These are phyloP conservation scores for Pythium coloratum DNA, from an alignment of 352 stramenopile genomes.

Conservation along the genomic window DNA sequence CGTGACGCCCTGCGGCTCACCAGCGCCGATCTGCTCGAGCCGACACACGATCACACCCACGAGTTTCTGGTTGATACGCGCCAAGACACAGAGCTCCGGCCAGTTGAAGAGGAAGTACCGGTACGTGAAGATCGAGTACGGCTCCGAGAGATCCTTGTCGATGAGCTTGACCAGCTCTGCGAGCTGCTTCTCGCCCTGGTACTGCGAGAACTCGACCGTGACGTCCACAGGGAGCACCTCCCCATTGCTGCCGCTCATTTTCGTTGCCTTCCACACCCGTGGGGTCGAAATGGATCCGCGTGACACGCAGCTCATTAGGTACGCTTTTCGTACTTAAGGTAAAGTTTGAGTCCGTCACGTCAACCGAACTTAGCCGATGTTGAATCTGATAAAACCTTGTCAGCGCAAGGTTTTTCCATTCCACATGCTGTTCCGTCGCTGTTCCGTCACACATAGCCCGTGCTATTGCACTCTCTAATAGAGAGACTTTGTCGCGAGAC, in stretches of 20 bases:
- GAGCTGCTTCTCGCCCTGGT: constrained; percentile 89
- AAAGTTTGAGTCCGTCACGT: not conserved
- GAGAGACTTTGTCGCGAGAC: constrained; percentile 14
- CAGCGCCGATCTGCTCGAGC: constrained; percentile 77
- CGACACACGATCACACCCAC: constrained; percentile 93
- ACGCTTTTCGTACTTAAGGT: constrained; percentile 14
- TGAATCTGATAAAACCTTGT: constrained; percentile 25
- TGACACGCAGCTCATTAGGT: constrained; percentile 1
- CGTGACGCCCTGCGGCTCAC: constrained; percentile 31
- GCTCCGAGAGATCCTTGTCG: constrained; percentile 93
- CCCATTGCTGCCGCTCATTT: constrained; percentile 10
- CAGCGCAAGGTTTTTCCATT: not conserved
- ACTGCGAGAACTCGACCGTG: constrained; percentile 62
- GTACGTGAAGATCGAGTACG: constrained; percentile 97
- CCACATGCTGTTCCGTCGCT: not conserved
- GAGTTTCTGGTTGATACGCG: constrained; percentile 79
- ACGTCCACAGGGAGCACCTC: constrained; percentile 23
- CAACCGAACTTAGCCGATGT: not conserved
- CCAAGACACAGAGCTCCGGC: constrained; percentile 91
- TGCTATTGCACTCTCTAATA: constrained; percentile 20
- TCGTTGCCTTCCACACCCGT: not conserved
- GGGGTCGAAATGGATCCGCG: not conserved
- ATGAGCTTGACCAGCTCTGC: constrained; percentile 92
- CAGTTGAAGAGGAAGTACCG: constrained; percentile 96
- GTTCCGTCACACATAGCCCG: constrained; percentile 4